These are phyloP conservation scores for Cicer pinnatifidum DNA, from an alignment of 306 rosid species.

Conservation along the genomic window DNA sequence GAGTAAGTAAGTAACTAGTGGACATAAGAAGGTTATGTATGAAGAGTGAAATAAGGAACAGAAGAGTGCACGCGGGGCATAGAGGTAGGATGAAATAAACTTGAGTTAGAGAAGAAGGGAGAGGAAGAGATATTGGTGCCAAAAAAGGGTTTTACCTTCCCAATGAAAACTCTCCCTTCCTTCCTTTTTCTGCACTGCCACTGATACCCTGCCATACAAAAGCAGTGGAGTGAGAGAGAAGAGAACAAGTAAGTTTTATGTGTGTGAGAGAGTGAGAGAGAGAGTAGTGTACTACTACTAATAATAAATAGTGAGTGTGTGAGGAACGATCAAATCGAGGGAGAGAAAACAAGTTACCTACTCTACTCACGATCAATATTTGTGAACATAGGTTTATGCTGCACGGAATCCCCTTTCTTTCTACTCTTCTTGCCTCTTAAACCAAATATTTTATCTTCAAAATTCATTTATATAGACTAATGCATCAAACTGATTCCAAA, in stretches of 20 bases:
- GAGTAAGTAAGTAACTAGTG: not conserved
- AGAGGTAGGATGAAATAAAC: not conserved
- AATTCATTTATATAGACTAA: too few relatives aligned
- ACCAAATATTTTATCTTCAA: too few relatives aligned
- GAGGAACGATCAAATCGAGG: constrained; percentile 88
- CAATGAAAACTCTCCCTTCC: constrained; percentile 81
- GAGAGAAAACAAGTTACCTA: constrained; percentile 59
- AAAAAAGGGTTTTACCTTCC: constrained; percentile 80
- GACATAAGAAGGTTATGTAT: not conserved
- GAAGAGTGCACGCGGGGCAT: constrained; percentile 43
- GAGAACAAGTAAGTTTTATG: not conserved
- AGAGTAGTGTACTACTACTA: not conserved
- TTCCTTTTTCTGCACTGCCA: constrained; percentile 70
- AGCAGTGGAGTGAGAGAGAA: constrained; percentile 26
- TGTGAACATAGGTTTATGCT: constrained; percentile 38
- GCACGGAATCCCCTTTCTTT: constrained; percentile 51
- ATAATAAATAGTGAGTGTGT: not conserved
- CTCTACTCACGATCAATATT: constrained; percentile 39
- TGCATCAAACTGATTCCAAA: too few relatives aligned
- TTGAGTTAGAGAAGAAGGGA: constrained; percentile 37
- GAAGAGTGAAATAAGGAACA: not conserved
- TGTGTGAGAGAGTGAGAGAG: not conserved
- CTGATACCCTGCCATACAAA: constrained; percentile 67
- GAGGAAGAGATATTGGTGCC: constrained; percentile 41
- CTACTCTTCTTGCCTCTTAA: too few relatives aligned